These are phyloP conservation scores for Plasmodium malariae DNA, from an alignment of 169 alveolate genomes.

Conservation along the genomic window DNA sequence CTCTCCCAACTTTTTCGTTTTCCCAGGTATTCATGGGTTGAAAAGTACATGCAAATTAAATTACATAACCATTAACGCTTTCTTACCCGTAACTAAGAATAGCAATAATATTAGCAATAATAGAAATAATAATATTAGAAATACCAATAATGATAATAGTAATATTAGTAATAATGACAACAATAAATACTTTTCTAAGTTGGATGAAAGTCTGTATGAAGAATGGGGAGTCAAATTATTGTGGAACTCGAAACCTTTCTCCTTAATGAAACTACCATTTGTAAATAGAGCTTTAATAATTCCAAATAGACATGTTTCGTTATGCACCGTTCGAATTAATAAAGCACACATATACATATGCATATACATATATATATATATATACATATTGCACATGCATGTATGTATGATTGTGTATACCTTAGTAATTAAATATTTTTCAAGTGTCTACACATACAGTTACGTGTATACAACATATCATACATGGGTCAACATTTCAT, in stretches of 20 bases:
- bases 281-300: constrained; percentile 8
- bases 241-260: constrained; percentile 64
- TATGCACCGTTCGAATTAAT: constrained; percentile 44
- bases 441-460: no score
- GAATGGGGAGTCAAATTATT: constrained; percentile 31
- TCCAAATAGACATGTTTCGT: not conserved
- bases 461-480: no score
- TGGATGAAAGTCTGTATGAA: constrained; percentile 39
- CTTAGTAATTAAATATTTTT: no score
- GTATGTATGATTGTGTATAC: no score
- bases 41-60: not conserved
- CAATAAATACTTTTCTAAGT: constrained; percentile 13
- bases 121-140: no score
- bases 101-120: not conserved
- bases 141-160: no score
- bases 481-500: not conserved
- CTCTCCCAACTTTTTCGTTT: not conserved
- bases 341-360: not conserved
- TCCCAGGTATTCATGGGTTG: not conserved
- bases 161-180: no score
- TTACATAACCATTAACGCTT: not conserved
- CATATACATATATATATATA: not conserved
- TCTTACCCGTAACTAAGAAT: not conserved
- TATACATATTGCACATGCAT: no score
- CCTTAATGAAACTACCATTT: constrained; percentile 61